Conservation (phyloP, 129 eudicot genomes). For the Pittosporum tobira region DNA sequence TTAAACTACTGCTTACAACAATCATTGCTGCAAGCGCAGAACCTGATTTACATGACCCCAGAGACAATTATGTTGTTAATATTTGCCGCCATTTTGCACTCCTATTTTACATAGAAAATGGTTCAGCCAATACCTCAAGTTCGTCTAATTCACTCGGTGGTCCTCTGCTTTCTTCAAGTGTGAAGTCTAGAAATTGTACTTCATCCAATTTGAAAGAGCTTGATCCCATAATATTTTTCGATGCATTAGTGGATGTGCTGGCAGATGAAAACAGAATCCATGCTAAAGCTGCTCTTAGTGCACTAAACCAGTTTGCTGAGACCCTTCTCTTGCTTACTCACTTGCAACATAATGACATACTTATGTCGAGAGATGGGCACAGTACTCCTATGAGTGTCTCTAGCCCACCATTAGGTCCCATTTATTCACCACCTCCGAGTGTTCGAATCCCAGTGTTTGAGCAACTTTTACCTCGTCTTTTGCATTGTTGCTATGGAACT, state of each 20-base stretch:
- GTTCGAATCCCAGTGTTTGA: conserved; percentile 88
- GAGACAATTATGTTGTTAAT: conserved; percentile 69
- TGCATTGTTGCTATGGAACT: conserved; percentile 92
- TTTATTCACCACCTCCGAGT: conserved; percentile 97
- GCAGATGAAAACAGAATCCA: conserved; percentile 84
- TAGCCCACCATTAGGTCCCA: conserved; percentile 95
- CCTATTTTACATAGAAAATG: conserved; percentile 64
- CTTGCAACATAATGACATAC: conserved; percentile 59
- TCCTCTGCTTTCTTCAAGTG: conserved; percentile 45
- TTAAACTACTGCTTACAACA: conserved; percentile 85
- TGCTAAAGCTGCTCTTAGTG: conserved; percentile 81
- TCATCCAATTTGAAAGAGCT: conserved; percentile 69
- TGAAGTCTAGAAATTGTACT: conserved; percentile 42
- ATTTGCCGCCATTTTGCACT: conserved; percentile 96
- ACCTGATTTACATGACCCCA: conserved; percentile 59
- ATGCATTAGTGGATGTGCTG: conserved; percentile 86
- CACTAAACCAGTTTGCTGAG: conserved; percentile 70
- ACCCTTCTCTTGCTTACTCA: conserved; percentile 81
- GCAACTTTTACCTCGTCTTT: conserved; percentile 83
- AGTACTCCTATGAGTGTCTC: conserved; percentile 97
- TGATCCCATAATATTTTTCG: conserved; percentile 88
- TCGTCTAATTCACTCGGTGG: conserved; percentile 56
- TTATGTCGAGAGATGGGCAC: conserved; percentile 84
- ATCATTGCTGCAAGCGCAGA: conserved; percentile 86
- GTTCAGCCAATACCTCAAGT: conserved; percentile 35